A percentile compares a stretch with the other conserved stretches of the same genome.
Evolutionary conservation across 345 rosid species (phyloP).

Genomic region (Carallia pectinifolia): DNA sequence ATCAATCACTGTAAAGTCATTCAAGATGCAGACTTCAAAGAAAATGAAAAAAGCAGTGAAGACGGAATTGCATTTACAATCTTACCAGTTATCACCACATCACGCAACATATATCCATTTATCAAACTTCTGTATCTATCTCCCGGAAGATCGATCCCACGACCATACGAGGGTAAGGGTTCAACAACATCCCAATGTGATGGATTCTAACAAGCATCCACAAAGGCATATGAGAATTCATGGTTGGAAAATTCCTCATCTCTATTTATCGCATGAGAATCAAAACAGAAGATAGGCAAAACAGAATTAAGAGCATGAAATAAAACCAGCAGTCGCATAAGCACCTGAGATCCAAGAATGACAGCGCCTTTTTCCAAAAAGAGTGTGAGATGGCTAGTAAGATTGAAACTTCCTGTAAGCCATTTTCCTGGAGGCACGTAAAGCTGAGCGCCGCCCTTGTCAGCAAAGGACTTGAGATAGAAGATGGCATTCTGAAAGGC

Average conservation of each 20-base stretch:
- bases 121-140: conserved; percentile 72
- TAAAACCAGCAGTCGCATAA: background rate
- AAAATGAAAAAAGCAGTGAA: background rate
- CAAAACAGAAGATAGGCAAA: background rate
- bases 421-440: conserved; percentile 85
- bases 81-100: conserved; percentile 85
- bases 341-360: conserved; percentile 89
- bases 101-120: conserved; percentile 65
- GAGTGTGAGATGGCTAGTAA: conserved; percentile 94
- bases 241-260: background rate
- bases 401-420: conserved; percentile 93
- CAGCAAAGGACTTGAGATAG: conserved; percentile 91
- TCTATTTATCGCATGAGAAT: background rate
- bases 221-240: background rate
- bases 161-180: conserved; percentile 87
- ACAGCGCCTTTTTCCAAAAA: conserved; percentile 85
- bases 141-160: conserved; percentile 81
- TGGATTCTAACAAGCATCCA: conserved; percentile 49
- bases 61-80: background rate
- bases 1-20: background rate
- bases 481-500: conserved; percentile 94
- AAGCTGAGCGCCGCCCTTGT: conserved; percentile 98
- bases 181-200: conserved; percentile 79
- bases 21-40: background rate
- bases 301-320: background rate